Base-by-base conservation (phyloP, 257 asterid genomes). In the Solanum neorickii region DNA sequence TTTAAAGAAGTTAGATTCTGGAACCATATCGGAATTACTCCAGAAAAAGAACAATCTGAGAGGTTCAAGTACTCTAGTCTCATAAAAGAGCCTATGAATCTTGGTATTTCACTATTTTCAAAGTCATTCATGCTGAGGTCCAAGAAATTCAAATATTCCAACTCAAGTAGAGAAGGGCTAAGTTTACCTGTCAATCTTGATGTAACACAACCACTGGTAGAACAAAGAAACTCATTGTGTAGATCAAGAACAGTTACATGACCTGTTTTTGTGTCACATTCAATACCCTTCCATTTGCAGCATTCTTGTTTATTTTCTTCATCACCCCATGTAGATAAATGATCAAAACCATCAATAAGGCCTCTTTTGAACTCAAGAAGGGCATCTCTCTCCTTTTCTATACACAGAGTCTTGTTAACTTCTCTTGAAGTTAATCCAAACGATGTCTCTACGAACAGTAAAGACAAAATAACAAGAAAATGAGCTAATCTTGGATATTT, bases 131-230 rank as follows among this genome's bases (percentile, higher is more conserved):
- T 0, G 14, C 86, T 65, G 60, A 90, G 77, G 46, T 86, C 92
- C n/a, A 89, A 46, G 46, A 20, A 10, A 12, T 52, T 82, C 69
- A 90, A 77, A 65, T 47, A 18, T 42, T 46, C 75, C 87, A 90
- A 87, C 60, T 68, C 90, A 20, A 90, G 85, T 59, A 92, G 60
- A 9, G 85, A 83, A 66, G 52, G 44, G 68, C 87, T 82, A 11
- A 90, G 86, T 6, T 87, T 86, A 87, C 93, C 92, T 86, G 87
- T 47, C 31, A 89, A 70, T 21, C 3, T 12, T 25, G 41, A 46
- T 9, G 56, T 27, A 52, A 76, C 14, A 76, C 83, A 76, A 75
- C 35, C 83, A 23, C 9, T 10, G 56, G 37, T 35, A 35, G 39
- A 23, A 65, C 86, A 83, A 59, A 49, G 7, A 21, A 39, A 7